Base-by-base conservation (phyloP, 2,329 filamentous ascomycete species). In the Fusarium acutatum region DNA sequence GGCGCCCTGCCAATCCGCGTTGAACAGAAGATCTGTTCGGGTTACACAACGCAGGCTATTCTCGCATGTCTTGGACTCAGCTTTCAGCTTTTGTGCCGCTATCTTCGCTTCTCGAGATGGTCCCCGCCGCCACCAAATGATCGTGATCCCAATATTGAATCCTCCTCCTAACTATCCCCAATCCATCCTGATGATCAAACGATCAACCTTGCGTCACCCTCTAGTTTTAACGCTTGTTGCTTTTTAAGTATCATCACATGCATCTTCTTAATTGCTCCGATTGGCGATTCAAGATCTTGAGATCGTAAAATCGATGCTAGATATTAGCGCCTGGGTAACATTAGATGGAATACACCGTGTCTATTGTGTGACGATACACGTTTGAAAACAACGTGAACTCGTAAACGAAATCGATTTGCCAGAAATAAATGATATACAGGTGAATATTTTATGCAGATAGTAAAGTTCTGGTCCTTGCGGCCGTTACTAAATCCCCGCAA, bases 101-200 rank as follows among this genome's bases (percentile, higher is more conserved):
- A 68, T 57, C 71, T 17, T 44, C 54, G 24, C 52, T 49, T 49
- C 50, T n/a, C 24, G 26, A 53, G 34, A 62, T 65, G 35, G 47
- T 50, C 52, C 70, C 71, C 67, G 43, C 71, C 71, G 67, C 71
- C 71, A 74, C 70, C 34, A 73, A 71, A 73, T 73, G 38, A 56
- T 54, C 47, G 32, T 28, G 44, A 40, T 52, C 47, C 37, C 47
- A 50, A 50, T 20, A 34, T 24, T 40, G 49, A 37, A 26, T 46
- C 47, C 40, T 61, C 35, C 54, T 61, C 30, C 22, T 15, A 30
- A 58, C 46, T 68, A 47, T 58, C 52, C 43, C 38, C 20, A 34
- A 61, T 65, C 49, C 52, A 57, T 72, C 38, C 40, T 28, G 69
- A 56, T 41, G 65, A 73, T 73, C 56, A 68, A 52, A 38, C 62